Conservation (phyloP, 164 flowering plant species). For the Macadamia tetraphylla region DNA sequence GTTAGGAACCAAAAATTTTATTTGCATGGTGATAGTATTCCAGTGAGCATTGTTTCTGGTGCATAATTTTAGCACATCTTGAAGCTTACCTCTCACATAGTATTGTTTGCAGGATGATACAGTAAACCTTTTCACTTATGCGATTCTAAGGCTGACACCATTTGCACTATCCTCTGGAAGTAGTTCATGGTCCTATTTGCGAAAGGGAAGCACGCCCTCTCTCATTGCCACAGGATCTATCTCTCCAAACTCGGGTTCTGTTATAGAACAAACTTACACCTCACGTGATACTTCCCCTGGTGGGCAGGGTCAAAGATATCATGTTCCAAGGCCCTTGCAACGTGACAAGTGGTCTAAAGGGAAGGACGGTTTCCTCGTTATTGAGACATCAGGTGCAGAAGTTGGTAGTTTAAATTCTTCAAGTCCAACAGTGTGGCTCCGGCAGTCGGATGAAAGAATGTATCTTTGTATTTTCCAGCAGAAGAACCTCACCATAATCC, state of each 20-base stretch:
- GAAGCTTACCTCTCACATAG: constrained; percentile 7
- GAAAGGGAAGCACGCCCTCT: constrained; percentile 51
- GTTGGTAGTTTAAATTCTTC: constrained; percentile 33
- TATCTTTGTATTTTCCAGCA: constrained; percentile 77
- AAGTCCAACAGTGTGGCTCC: constrained; percentile 70
- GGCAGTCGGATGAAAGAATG: constrained; percentile 73
- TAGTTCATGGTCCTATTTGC: constrained; percentile 84
- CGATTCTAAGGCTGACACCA: constrained; percentile 73
- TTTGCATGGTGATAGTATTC: background rate
- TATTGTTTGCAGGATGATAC: constrained; percentile 70
- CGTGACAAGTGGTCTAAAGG: constrained; percentile 78
- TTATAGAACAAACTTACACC: constrained; percentile 36
- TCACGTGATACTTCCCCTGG: constrained; percentile 47
- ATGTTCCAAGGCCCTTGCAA: constrained; percentile 64
- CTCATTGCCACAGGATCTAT: constrained; percentile 34
- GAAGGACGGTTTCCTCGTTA: constrained; percentile 83
- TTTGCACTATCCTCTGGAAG: constrained; percentile 56
- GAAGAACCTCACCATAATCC: constrained; percentile 64
- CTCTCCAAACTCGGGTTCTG: constrained; percentile 27
- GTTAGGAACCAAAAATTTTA: background rate
- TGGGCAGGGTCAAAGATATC: constrained; percentile 31
- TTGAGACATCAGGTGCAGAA: constrained; percentile 72
- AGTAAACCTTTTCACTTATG: constrained; percentile 69
- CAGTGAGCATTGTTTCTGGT: background rate
- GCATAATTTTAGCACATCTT: background rate